Evolutionary conservation across 441 rosid genomes (phyloP).

Genomic region (Iberis amara): DNA sequence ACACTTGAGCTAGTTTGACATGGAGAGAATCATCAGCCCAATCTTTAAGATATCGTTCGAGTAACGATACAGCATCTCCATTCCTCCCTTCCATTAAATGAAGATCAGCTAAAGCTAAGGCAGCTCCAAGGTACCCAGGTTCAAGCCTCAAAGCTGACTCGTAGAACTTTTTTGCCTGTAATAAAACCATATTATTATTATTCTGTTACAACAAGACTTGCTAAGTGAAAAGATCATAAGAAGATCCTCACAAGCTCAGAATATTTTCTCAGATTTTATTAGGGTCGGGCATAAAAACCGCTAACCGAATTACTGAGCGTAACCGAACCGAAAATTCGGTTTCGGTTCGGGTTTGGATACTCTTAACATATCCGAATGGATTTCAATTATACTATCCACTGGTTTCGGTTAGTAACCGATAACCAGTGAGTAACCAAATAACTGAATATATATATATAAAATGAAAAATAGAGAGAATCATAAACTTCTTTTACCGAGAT

Average conservation of each 20-base stretch:
- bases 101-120: slow-evolving; percentile 91
- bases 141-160: slow-evolving; percentile 93
- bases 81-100: slow-evolving; percentile 85
- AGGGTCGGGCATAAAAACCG: no score
- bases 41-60: slow-evolving; percentile 87
- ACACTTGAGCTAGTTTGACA: slow-evolving; percentile 92
- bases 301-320: no score
- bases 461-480: no score
- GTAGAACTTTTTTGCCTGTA: slow-evolving; percentile 88
- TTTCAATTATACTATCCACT: no score
- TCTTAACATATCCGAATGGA: no score
- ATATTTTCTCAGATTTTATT: not conserved
- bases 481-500: no score
- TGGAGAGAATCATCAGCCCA: slow-evolving; percentile 99
- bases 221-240: not conserved
- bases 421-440: no score
- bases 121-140: slow-evolving; percentile 94
- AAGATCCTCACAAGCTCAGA: slow-evolving; percentile 6
- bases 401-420: no score
- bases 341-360: no score
- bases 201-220: slow-evolving; percentile 4
- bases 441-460: no score
- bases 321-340: no score
- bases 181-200: slow-evolving; percentile 3
- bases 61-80: slow-evolving; percentile 88